phyloP scores from a whole-genome alignment of 805 yeast species.

The Yueomyces sp. region DNA sequence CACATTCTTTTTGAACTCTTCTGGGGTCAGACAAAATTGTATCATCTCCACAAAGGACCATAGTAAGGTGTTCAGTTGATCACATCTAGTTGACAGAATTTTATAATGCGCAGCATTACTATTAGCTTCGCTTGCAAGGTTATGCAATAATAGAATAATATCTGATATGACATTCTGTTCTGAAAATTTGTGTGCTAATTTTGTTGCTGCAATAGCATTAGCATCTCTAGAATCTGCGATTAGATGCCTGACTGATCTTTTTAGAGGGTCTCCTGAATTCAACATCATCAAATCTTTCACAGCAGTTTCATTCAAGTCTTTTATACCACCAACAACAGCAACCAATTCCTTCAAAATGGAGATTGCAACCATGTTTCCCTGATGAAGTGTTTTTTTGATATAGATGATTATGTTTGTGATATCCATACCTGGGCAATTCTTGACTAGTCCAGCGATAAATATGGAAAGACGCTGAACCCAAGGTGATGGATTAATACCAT shows the following conservation, averaged over 20 bases:
- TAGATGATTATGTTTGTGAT: conserved; percentile 47
- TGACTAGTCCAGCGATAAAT: conserved; percentile 63
- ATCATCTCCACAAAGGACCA: conserved; percentile 51
- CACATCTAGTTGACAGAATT: conserved; percentile 56
- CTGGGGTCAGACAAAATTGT: conserved; percentile 32
- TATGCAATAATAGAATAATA: conserved; percentile 49
- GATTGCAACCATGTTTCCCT: conserved; percentile 44
- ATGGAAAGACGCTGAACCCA: conserved; percentile 80
- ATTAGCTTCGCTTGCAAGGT: conserved; percentile 28
- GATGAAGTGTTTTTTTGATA: conserved; percentile 48
- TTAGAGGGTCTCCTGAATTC: conserved; percentile 50
- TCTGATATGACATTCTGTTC: conserved; percentile 40
- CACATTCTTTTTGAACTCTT: conserved; percentile 25
- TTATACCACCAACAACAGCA: conserved; percentile 67
- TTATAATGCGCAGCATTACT: conserved; percentile 43
- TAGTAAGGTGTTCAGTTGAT: conserved; percentile 55
- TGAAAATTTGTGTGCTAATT: conserved; percentile 34
- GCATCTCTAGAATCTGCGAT: conserved; percentile 40
- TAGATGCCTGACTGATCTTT: conserved; percentile 38
- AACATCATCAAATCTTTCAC: conserved; percentile 49
- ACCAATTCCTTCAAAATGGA: conserved; percentile 56
- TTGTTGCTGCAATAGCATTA: conserved; percentile 33
- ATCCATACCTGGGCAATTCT: conserved; percentile 40
- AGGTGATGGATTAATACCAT: conserved; percentile 67
- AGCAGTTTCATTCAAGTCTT: conserved; percentile 53